Evolutionary conservation across 805 yeast species (phyloP), one percentile per base, ranked within the genome.

Genomic region (Sporopachydermia lactativora): DNA sequence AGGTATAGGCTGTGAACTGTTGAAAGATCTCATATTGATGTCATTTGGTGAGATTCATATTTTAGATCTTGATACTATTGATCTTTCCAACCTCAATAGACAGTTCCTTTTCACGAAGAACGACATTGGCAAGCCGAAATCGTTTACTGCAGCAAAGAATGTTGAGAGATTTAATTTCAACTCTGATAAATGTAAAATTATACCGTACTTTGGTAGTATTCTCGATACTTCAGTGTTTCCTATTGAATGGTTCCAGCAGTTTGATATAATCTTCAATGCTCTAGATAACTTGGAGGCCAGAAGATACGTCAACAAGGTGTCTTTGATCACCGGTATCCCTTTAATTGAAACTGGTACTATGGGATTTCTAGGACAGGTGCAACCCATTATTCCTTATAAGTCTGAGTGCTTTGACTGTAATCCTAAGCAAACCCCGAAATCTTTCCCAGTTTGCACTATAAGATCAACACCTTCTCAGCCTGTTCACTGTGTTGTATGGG

Each of bases 381-480:
- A 85, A 53, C 96, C 96, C 2, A 89, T 92, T 42, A 68, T 74
- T 46, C 94, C 95, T 1, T 75, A 78, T 40, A 49, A 62, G 38
- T 76, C 94, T 2, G 98, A 92, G 61, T 92, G 99, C 59, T 94
- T 86, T 59, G 96, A 86, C 46, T 92, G 99, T 59, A 74, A 77
- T 17, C 74, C 80, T 3, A 85, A 89, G 52, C 92, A 77, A 31
- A 77, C 94, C 0, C 95, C 96, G 4, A 86, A 82, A 52, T 71
- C 92, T 0, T 92, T 76, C 57, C 96, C 99, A 0, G 96, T 92
- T 1, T 92, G 99, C 57, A 92, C 98, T 0, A 92, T 92, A 43
- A 68, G 99, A 47, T 84, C 96, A 4, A 92, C 98, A 0, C 99
- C 99, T 0, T 83, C 95, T 0, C 86, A 82, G 53, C 96, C 96